A percentile compares a stretch with the other conserved stretches of the same genome.
These are phyloP conservation scores for Cucurbitaria berberidis DNA, from an alignment of 2,329 filamentous ascomycete genomes.

Conservation along the genomic window DNA sequence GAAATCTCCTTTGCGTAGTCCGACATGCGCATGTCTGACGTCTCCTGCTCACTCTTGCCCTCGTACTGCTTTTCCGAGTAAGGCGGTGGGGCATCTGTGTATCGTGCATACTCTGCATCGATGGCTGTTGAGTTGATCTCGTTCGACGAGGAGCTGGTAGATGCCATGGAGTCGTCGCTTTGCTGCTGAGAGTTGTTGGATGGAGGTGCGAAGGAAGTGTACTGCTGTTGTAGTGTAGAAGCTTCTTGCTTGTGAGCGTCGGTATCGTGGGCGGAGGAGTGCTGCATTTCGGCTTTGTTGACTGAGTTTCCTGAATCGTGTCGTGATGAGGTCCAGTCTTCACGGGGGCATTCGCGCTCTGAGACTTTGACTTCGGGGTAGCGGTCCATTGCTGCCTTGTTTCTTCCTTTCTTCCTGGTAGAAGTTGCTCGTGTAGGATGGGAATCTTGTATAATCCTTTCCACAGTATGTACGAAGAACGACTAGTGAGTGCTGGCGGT, in stretches of 20 bases:
- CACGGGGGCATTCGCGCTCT: constrained; percentile 20
- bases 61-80: constrained; percentile 30
- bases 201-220: constrained; percentile 19
- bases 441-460: background rate
- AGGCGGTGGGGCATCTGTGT: constrained; percentile 29
- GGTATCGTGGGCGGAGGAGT: constrained; percentile 5
- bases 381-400: constrained; percentile 25
- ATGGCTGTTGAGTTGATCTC: constrained; percentile 11
- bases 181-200: constrained; percentile 3
- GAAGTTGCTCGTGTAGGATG: background rate
- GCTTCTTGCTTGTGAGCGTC: background rate
- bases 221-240: constrained; percentile 5
- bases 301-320: constrained; percentile 26
- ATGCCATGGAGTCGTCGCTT: constrained; percentile 5
- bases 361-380: constrained; percentile 31
- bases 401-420: background rate
- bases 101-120: constrained; percentile 25
- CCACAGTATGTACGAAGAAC: background rate
- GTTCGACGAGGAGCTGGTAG: constrained; percentile 9
- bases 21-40: constrained; percentile 25
- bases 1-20: constrained; percentile 38
- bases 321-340: constrained; percentile 12
- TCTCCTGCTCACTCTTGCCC: constrained; percentile 32
- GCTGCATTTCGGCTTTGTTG: constrained; percentile 11
- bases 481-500: background rate